Base-by-base conservation (phyloP, 371 early-diverging fungal genomes). In the Vairimorpha ceranae region DNA sequence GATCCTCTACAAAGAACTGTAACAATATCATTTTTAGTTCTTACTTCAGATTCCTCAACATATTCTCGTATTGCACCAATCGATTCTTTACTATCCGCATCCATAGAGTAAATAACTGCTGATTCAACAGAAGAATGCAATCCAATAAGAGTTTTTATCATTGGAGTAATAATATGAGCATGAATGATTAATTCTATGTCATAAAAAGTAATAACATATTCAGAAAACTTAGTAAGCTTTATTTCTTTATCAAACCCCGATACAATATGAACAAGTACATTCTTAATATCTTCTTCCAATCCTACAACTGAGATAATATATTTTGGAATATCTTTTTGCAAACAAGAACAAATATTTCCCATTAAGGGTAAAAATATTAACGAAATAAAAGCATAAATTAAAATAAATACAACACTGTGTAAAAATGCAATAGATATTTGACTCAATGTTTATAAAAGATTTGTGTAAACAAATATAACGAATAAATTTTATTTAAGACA, bases 311-410 rank as follows among this genome's bases (percentile, higher is more conserved):
- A 35, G 23, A 70, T 38, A 30, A 60, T 52, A 51, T 35, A 61
- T 23, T 60, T 70, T 19, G 45, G 60, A 17, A 41, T 70, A 33
- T 32, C 35, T 0, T 6, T 33, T 14, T 48, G 15, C 12, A 29
- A 48, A 30, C 71, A 70, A 15, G 63, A 36, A 51, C 63, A 63
- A 29, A 70, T 23, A 33, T 61, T 48, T 51, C 71, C 60, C 25
- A 60, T 60, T 60, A 35, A 4, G 21, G 48, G 48, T 14, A n/a
- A 48, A 21, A 48, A 48, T n/a, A n/a, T n/a, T n/a, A n/a, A n/a
- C n/a, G n/a, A n/a, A n/a, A n/a, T n/a, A n/a, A n/a, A n/a, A n/a
- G n/a, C n/a, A n/a, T n/a, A n/a, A n/a, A n/a, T n/a, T n/a, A n/a
- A n/a, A n/a, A n/a, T n/a, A n/a, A n/a, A n/a, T n/a, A n/a, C n/a